These are phyloP conservation scores for Plasmodium chabaudi DNA, from an alignment of 169 alveolate genomes.

Conservation along the genomic window DNA sequence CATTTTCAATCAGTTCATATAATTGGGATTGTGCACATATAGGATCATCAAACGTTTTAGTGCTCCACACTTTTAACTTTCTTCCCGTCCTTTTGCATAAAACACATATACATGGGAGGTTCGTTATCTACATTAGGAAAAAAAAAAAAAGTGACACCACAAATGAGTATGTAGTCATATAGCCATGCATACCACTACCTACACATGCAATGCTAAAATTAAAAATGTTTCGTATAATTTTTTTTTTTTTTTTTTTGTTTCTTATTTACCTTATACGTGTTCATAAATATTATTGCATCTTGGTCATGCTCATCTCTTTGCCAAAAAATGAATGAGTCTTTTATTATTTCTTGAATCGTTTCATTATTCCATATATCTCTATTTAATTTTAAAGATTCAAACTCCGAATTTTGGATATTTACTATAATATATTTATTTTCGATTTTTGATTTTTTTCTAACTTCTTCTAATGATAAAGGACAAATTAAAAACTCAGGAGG, in stretches of 20 bases:
- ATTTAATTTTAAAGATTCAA: slow-evolving; percentile 46
- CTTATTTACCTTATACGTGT: slow-evolving; percentile 43
- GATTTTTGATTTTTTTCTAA: slow-evolving; percentile 27
- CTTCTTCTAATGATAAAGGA: slow-evolving; percentile 50
- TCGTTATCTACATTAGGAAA: slow-evolving; percentile 16
- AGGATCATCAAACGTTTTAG: slow-evolving; percentile 52
- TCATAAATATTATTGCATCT: slow-evolving; percentile 48
- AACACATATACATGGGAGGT: slow-evolving; percentile 51
- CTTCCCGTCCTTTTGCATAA: slow-evolving; percentile 67
- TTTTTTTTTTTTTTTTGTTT: not conserved
- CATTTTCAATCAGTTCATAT: slow-evolving; percentile 52
- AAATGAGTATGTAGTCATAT: not conserved
- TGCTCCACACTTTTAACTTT: slow-evolving; percentile 75
- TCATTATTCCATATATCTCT: slow-evolving; percentile 74
- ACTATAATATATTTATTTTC: slow-evolving; percentile 56
- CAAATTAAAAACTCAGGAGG: slow-evolving; percentile 40
- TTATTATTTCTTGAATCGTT: slow-evolving; percentile 44
- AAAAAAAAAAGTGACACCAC: not conserved
- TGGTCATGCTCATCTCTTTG: slow-evolving; percentile 45
- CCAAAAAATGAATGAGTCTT: slow-evolving; percentile 64
- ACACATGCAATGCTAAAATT: not conserved
- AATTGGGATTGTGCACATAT: slow-evolving; percentile 71
- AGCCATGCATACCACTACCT: not conserved
- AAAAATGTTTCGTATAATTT: not conserved
- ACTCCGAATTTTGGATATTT: slow-evolving; percentile 55